Evolutionary conservation across 2,329 filamentous ascomycete species (phyloP).

Genomic region (Scolecobasidium constrictum): DNA sequence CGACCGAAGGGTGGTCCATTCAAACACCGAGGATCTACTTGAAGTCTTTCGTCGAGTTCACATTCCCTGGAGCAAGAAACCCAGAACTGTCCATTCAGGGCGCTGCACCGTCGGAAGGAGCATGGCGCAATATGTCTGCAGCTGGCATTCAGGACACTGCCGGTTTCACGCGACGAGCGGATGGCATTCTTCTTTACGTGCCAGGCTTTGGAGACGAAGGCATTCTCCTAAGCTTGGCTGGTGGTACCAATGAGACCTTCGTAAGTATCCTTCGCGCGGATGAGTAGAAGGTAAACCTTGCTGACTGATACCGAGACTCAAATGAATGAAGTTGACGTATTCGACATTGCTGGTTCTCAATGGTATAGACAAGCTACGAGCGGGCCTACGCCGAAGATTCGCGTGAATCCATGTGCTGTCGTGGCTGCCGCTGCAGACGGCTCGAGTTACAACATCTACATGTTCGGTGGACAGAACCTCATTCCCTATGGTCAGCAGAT

Average conservation of each 20-base stretch:
- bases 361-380: constrained; percentile 68
- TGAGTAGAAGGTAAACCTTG: background rate
- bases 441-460: constrained; percentile 65
- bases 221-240: constrained; percentile 66
- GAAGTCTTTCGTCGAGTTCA: constrained; percentile 65
- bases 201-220: constrained; percentile 68
- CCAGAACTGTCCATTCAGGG: constrained; percentile 39
- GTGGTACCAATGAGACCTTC: constrained; percentile 58
- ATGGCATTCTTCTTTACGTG: constrained; percentile 62
- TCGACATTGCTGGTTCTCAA: constrained; percentile 56
- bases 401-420: constrained; percentile 59
- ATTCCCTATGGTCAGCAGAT: constrained; percentile 47
- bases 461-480: constrained; percentile 68
- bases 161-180: constrained; percentile 62
- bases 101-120: constrained; percentile 48
- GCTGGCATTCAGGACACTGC: constrained; percentile 55
- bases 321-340: constrained; percentile 71
- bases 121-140: constrained; percentile 63
- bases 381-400: constrained; percentile 46
- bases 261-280: constrained; percentile 27
- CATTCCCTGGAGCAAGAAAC: constrained; percentile 59
- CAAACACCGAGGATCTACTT: constrained; percentile 55
- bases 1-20: constrained; percentile 57
- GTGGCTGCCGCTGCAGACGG: constrained; percentile 63
- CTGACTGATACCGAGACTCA: constrained; percentile 31